phyloP scores from a whole-genome alignment of 2,329 filamentous ascomycete genomes.

The Arthroderma sp. region DNA sequence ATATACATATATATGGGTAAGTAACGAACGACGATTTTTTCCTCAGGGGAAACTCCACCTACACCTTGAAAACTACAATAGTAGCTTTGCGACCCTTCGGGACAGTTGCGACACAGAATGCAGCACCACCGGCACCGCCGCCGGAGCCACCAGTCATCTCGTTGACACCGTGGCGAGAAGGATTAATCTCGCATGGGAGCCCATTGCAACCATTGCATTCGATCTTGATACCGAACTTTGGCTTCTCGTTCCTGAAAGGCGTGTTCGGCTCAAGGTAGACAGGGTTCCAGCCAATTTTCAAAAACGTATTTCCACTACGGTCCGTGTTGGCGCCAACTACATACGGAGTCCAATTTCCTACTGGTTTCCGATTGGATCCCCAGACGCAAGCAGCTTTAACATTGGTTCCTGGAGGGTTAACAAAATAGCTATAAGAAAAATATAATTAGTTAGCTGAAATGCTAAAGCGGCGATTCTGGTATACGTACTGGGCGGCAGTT shows the following conservation, averaged over 20 bases:
- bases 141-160: constrained; percentile 46
- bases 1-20: too few relatives aligned
- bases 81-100: constrained; percentile 52
- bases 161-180: constrained; percentile 42
- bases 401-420: constrained; percentile 58
- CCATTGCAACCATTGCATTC: constrained; percentile 60
- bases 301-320: constrained; percentile 50
- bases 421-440: constrained; percentile 48
- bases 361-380: constrained; percentile 49
- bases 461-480: not conserved
- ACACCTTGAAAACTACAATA: constrained; percentile 47
- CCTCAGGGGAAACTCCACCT: too few relatives aligned
- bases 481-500: constrained; percentile 60
- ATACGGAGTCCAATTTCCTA: constrained; percentile 67
- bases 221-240: constrained; percentile 56
- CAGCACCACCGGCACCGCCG: constrained; percentile 52
- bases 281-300: constrained; percentile 68
- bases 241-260: constrained; percentile 44
- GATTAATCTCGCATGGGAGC: constrained; percentile 60
- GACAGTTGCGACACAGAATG: constrained; percentile 67
- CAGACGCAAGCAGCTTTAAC: constrained; percentile 54
- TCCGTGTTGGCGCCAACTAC: constrained; percentile 65
- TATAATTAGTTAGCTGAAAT: constrained; percentile 4
- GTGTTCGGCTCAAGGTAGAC: constrained; percentile 47
- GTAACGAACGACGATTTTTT: too few relatives aligned